Conservation (phyloP, 2,329 filamentous ascomycete species). For the Lachnellula subtilissima region DNA sequence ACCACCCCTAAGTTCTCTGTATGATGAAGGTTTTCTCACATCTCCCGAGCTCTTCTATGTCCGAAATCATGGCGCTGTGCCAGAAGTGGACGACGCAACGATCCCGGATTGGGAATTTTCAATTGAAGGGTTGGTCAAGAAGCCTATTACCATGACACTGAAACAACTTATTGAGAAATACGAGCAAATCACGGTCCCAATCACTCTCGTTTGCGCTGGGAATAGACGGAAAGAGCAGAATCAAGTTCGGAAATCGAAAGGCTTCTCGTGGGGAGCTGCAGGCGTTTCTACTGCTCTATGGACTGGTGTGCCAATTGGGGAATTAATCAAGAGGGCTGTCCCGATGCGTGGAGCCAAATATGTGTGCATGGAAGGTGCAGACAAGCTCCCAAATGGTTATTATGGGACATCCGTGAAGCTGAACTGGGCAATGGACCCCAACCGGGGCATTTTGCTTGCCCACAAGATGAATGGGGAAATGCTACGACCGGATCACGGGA, state of each 20-base stretch:
- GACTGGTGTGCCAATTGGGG: slow-evolving; percentile 73
- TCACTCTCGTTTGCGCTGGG: slow-evolving; percentile 87
- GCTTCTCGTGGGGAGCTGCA: slow-evolving; percentile 89
- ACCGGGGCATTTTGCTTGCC: slow-evolving; percentile 79
- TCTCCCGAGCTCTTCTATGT: slow-evolving; percentile 88
- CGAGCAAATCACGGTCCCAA: slow-evolving; percentile 76
- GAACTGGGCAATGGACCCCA: slow-evolving; percentile 81
- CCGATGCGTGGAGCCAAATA: slow-evolving; percentile 70
- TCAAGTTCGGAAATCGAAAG: slow-evolving; percentile 81
- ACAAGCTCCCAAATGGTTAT: slow-evolving; percentile 80
- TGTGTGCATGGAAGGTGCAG: slow-evolving; percentile 87
- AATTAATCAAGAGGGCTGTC: slow-evolving; percentile 63
- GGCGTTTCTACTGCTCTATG: slow-evolving; percentile 83
- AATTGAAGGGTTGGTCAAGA: slow-evolving; percentile 78
- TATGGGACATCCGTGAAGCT: slow-evolving; percentile 87
- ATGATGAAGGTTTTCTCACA: slow-evolving; percentile 77
- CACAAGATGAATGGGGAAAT: slow-evolving; percentile 87
- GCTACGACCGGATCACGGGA: slow-evolving; percentile 78
- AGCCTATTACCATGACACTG: slow-evolving; percentile 67
- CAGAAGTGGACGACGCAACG: slow-evolving; percentile 65
- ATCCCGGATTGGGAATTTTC: slow-evolving; percentile 77
- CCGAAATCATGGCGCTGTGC: slow-evolving; percentile 82
- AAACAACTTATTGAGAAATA: slow-evolving; percentile 68
- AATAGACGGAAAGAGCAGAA: slow-evolving; percentile 94
- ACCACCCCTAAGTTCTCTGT: slow-evolving; percentile 72